Conservation (phyloP, 2,329 filamentous ascomycete species). For the Trichoderma citrinoviride region DNA sequence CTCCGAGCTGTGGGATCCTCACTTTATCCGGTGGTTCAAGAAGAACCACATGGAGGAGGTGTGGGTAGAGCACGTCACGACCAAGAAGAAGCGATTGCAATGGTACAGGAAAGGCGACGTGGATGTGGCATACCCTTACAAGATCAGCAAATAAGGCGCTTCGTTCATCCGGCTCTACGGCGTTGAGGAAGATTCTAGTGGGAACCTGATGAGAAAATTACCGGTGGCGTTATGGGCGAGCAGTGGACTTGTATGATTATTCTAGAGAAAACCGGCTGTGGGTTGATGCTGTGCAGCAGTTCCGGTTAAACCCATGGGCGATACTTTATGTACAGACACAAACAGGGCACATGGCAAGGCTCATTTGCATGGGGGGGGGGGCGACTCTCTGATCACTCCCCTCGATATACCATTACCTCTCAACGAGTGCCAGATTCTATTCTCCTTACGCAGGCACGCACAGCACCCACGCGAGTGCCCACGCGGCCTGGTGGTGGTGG, state of each 20-base stretch:
- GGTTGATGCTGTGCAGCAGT: slow-evolving; percentile 4
- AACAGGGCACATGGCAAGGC: not conserved
- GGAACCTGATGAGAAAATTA: not conserved
- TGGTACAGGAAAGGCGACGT: slow-evolving; percentile 79
- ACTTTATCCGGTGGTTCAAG: slow-evolving; percentile 82
- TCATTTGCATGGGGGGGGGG: not conserved
- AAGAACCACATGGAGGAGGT: slow-evolving; percentile 70
- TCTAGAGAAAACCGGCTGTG: not conserved
- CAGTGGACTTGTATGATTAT: slow-evolving; percentile 23
- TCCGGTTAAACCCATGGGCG: slow-evolving; percentile 1
- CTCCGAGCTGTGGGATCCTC: slow-evolving; percentile 93
- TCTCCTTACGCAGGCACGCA: not conserved
- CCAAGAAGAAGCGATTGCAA: slow-evolving; percentile 86
- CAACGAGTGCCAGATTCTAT: not conserved
- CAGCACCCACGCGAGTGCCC: not conserved
- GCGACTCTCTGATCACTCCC: slow-evolving; percentile 7
- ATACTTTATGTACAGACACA: not conserved
- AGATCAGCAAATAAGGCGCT: slow-evolving; percentile 32
- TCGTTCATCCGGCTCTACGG: not conserved
- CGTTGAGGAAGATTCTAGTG: not conserved
- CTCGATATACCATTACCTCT: slow-evolving; percentile 12
- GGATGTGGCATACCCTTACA: slow-evolving; percentile 62
- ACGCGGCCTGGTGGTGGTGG: not conserved
- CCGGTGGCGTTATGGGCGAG: not conserved
- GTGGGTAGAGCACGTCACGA: slow-evolving; percentile 84